A percentile compares a stretch with the other conserved stretches of the same genome.
Conservation (phyloP, 257 asterid species). For the Solanum commersonii region DNA sequence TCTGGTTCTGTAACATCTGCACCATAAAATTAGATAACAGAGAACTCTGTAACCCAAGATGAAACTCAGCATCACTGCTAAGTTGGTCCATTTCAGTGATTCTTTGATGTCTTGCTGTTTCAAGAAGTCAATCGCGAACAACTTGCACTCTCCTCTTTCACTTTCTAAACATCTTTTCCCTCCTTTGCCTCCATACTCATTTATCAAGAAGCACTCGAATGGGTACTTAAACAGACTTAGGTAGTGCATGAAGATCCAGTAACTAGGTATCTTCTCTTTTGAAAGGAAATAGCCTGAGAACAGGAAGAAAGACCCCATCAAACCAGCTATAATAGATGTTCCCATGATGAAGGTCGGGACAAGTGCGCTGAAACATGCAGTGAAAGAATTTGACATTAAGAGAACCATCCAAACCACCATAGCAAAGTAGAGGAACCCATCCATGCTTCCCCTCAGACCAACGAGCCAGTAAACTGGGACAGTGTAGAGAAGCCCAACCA, state of each 20-base stretch:
- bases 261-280: constrained; percentile 44
- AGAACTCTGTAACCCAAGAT: constrained; percentile 58
- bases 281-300: constrained; percentile 80
- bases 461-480: constrained; percentile 72
- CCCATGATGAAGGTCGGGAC: constrained; percentile 92
- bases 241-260: constrained; percentile 88
- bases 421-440: constrained; percentile 62
- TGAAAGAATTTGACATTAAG: constrained; percentile 70
- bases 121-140: constrained; percentile 47
- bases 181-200: constrained; percentile 71
- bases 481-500: constrained; percentile 49
- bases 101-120: constrained; percentile 46
- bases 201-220: constrained; percentile 65
- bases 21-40: constrained; percentile 56
- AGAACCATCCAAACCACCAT: constrained; percentile 65
- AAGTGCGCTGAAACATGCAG: constrained; percentile 77
- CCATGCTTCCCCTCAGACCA: constrained; percentile 46
- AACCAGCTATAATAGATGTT: constrained; percentile 66
- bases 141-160: constrained; percentile 32
- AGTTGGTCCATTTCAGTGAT: constrained; percentile 57
- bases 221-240: constrained; percentile 84
- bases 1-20: constrained; percentile 39
- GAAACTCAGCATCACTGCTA: constrained; percentile 62
- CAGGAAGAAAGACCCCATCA: constrained; percentile 86
- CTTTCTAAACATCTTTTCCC: constrained; percentile 43